Evolutionary conservation across 805 yeast genomes (phyloP), one percentile per base, ranked within the genome.

Genomic region (Cyberlindnera xylosilytica): DNA sequence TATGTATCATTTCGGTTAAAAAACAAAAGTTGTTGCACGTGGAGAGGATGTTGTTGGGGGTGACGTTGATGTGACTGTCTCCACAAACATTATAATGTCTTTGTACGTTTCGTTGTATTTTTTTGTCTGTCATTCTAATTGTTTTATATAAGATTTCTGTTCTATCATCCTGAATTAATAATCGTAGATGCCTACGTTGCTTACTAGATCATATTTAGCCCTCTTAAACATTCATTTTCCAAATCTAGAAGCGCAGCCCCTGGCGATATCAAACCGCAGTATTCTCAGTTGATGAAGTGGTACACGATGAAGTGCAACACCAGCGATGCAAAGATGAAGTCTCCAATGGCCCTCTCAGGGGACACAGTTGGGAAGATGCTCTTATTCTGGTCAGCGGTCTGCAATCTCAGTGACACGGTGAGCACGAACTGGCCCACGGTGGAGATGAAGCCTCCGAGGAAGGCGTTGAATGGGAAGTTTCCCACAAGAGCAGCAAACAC

Each of bases 351-450:
- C 42, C 81, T 69, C 56, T 73, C 76, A 27, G 76, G 76, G 5
- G 76, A 57, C 30, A 77, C 69, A 4, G 57, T 39, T 6, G 37
- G 23, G 58, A 76, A 77, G 42, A 65, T 65, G 11, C 36, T 37
- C 38, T 54, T 45, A 50, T 70, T 72, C 39, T 58, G 56, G 34
- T 70, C 54, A 46, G 70, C 65, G 45, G 74, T 70, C 60, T 90
- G 97, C 57, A 91, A 73, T 58, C 98, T 74, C 57, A 93, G 70
- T 47, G 86, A 75, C 32, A 86, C 87, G 11, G 95, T 79, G 49
- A 93, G 74, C 20, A 93, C 98, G 62, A 93, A 93, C 64, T 93
- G 98, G 12, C 96, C 98, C 38, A 93, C 97, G 34, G 97, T 87
- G 18, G 88, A 71, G 42, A 84, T 77, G 61, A 93, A 93, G 1